These are phyloP conservation scores for Lipomyces yamadae DNA, from an alignment of 805 yeast genomes.

Conservation along the genomic window DNA sequence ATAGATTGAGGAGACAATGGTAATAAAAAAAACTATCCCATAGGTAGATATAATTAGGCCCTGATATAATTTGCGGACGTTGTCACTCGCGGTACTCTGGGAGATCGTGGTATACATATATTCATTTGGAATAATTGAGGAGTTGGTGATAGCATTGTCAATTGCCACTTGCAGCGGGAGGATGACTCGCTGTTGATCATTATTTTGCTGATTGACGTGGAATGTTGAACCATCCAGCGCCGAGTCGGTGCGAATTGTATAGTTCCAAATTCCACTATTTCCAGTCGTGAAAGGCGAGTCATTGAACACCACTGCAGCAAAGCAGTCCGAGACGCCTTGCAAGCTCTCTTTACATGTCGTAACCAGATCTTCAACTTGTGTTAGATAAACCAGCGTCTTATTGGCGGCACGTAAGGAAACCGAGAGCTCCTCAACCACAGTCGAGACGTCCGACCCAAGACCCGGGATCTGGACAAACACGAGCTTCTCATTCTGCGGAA, in stretches of 20 bases:
- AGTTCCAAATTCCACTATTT: constrained; percentile 39
- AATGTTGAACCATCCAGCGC: constrained; percentile 37
- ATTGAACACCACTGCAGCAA: constrained; percentile 45
- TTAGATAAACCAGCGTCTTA: too few relatives aligned
- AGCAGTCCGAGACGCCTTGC: constrained; percentile 42
- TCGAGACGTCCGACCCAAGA: too few relatives aligned
- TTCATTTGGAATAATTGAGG: constrained; percentile 32
- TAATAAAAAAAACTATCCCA: constrained; percentile 42
- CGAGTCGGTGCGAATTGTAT: constrained; percentile 44
- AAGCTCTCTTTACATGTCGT: constrained; percentile 41
- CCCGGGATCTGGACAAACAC: too few relatives aligned
- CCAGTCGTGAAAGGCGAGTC: constrained; percentile 35
- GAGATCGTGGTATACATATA: constrained; percentile 41
- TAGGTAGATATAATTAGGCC: constrained; percentile 40
- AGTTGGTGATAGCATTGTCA: constrained; percentile 29
- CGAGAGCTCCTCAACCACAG: too few relatives aligned
- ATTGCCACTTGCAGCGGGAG: constrained; percentile 45
- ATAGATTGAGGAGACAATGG: constrained; percentile 45
- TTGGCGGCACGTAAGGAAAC: too few relatives aligned
- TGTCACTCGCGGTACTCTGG: constrained; percentile 30
- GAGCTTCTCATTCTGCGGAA: too few relatives aligned
- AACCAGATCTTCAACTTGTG: constrained; percentile 6
- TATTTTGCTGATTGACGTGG: constrained; percentile 38
- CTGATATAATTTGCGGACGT: constrained; percentile 37
- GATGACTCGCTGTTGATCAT: constrained; percentile 40